Evolutionary conservation across 345 rosid species (phyloP).

Genomic region (Arabidopsis suecica): DNA sequence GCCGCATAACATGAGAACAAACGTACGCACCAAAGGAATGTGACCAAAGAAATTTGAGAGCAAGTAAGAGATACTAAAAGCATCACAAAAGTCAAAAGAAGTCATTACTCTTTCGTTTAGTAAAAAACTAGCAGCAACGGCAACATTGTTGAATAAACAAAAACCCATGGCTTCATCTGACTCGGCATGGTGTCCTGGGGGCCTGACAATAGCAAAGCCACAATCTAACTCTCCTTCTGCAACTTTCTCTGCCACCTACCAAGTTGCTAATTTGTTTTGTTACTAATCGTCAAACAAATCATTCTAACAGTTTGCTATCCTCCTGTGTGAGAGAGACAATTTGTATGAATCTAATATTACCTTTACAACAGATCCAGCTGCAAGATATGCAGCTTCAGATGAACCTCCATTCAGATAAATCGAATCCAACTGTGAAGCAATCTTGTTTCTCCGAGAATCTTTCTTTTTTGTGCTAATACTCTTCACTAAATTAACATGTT

Average conservation of each 20-base stretch:
- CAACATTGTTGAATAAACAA: conserved; percentile 95
- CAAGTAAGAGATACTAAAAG: not conserved
- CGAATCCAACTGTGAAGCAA: conserved; percentile 71
- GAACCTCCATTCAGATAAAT: conserved; percentile 86
- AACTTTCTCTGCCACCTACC: conserved; percentile 73
- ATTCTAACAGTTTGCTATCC: conserved; percentile 1
- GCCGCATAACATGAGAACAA: not conserved
- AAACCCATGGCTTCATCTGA: conserved; percentile 85
- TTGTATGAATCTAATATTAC: conserved; percentile 42
- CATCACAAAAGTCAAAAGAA: conserved; percentile 7
- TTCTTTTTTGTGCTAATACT: conserved; percentile 67
- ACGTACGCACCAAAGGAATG: conserved; percentile 1
- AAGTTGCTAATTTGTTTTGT: not conserved
- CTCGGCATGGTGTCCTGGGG: conserved; percentile 99
- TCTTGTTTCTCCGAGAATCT: conserved; percentile 54
- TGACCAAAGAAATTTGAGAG: not conserved
- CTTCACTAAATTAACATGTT: conserved; percentile 67
- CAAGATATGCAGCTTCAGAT: conserved; percentile 81
- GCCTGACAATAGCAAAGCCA: conserved; percentile 92
- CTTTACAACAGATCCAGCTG: conserved; percentile 91
- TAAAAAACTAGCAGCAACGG: conserved; percentile 75
- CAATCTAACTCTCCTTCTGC: conserved; percentile 82
- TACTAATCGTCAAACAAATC: not conserved
- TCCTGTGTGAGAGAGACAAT: conserved; percentile 9
- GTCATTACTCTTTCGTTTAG: conserved; percentile 67